These are phyloP conservation scores for Leishmania turanica DNA, from an alignment of 208 protist genomes.

Conservation along the genomic window DNA sequence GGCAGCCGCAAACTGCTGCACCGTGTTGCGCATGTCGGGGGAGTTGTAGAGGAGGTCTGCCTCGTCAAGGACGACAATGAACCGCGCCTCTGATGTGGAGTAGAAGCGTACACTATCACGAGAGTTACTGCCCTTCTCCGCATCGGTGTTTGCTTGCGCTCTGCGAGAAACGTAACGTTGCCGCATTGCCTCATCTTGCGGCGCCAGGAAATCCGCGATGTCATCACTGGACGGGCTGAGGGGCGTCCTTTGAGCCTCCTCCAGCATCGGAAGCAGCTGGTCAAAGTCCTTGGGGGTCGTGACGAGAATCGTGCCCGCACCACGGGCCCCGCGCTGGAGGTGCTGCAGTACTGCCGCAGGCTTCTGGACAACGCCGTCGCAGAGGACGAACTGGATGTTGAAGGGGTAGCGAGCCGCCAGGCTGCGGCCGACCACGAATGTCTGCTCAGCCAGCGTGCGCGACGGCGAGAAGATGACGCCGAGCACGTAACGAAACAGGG, in stretches of 20 bases:
- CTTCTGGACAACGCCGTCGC: constrained; percentile 70
- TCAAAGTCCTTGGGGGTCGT: constrained; percentile 77
- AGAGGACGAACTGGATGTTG: constrained; percentile 78
- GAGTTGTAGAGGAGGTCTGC: constrained; percentile 86
- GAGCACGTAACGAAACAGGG: constrained; percentile 67
- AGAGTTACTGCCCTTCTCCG: too few species aligned
- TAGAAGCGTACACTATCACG: constrained; percentile 19
- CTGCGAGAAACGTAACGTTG: constrained; percentile 35
- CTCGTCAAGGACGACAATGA: constrained; percentile 87
- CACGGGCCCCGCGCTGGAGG: constrained; percentile 51
- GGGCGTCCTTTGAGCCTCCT: constrained; percentile 7
- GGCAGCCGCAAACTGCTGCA: constrained; percentile 45
- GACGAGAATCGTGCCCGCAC: constrained; percentile 79
- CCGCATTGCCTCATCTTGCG: constrained; percentile 62
- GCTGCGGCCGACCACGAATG: constrained; percentile 78
- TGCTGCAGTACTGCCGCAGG: constrained; percentile 39
- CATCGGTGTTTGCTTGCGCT: neutral
- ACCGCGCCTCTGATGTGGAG: constrained; percentile 35
- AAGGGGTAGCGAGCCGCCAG: constrained; percentile 72
- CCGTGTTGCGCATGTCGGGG: constrained; percentile 53
- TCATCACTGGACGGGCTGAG: neutral
- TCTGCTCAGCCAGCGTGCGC: constrained; percentile 84
- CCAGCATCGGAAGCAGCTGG: constrained; percentile 42
- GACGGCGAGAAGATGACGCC: constrained; percentile 86
- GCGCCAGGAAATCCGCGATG: constrained; percentile 35